Evolutionary conservation across 192 early-diverging fungal species (phyloP), one percentile per base, ranked within the genome.

Genomic region (Podila minutissima): DNA sequence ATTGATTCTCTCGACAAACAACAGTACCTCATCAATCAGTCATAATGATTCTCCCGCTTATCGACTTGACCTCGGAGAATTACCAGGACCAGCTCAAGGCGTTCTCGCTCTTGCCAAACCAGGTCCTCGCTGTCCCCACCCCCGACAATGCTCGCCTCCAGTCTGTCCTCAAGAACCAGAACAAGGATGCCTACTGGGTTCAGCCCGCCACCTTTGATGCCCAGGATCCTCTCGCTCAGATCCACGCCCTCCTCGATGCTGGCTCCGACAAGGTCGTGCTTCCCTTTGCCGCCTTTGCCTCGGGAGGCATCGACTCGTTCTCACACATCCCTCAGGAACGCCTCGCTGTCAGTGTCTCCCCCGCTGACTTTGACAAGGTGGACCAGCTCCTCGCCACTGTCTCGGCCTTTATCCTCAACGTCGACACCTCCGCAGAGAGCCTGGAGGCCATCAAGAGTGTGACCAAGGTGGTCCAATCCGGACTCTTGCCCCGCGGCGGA

Each of bases 221-320:
- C 41, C 67, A 72, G 26, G 75, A 79, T 20, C 75, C 75, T 31
- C 61, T 79, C 26, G 75, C 75, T 19, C 75, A 79, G 41, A 86
- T 86, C 35, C 70, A 82, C 57, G 26, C 73, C 28, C 74, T 88
- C 29, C 82, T 86, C 62, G 87, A 88, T 26, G 82, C 83, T 46
- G 87, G 87, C 37, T 65, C 84, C 13, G 78, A 83, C 53, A 88
- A 88, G 69, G 74, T 83, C 37, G 55, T 88, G 19, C 75, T 88
- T 31, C 66, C 75, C 35, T 59, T 74, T 24, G 61, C 72, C 35
- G 73, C 75, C 29, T 83, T 81, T 71, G 75, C 66, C 7, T 29
- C 59, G 12, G 62, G 46, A 24, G 29, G 74, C 33, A 60, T 64
- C 13, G 64, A 78, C 10, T 83, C 78, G 19, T 83, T 83, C 28